Evolutionary conservation across 1,284 basidiomycete genomes (phyloP), one percentile per base, ranked within the genome.

Genomic region (Trametes versicolor): DNA sequence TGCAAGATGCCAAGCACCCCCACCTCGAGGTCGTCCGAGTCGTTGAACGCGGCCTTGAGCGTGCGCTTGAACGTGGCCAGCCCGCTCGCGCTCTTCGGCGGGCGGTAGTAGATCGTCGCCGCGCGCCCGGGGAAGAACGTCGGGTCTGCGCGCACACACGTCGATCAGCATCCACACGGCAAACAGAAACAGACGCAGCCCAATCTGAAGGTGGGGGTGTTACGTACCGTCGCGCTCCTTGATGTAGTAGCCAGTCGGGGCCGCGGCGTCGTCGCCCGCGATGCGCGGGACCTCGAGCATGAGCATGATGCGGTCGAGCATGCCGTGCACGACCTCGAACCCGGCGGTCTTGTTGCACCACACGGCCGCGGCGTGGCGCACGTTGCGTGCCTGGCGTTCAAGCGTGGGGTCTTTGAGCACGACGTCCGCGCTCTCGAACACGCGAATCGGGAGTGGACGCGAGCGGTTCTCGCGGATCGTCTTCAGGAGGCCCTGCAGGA

Each of bases 321-420:
- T 82, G 27, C 97, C 97, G 76, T 99, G 98, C 12, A 98, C 92
- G 68, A 98, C 87, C 82, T 99, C 98, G 78, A 99, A 99, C 9
- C 95, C 95, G 21, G 97, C 98, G 17, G 92, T 93, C 83, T 95
- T 96, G 79, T 98, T 97, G 79, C 95, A 96, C 90, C 95, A 99
- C 36, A 99, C 87, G 0, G 94, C 97, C 0, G 89, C 95, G 1
- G 96, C 90, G 72, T 94, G 92, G 63, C 97, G 85, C 59, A 92
- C 88, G 78, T 99, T 99, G 67, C 91, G 85, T 45, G 95, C 86
- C 78, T 96, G 93, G 49, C 97, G 86, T 79, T 99, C 96, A 65
- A 85, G 80, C 39, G 80, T 78, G 15, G 77, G 72, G 77, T 98
- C 96, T 78, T 98, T 97, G 80, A 97, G 87, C 27, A 95, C 96